Base-by-base conservation (phyloP, 2,329 filamentous ascomycete genomes). In the Fusarium sp. region DNA sequence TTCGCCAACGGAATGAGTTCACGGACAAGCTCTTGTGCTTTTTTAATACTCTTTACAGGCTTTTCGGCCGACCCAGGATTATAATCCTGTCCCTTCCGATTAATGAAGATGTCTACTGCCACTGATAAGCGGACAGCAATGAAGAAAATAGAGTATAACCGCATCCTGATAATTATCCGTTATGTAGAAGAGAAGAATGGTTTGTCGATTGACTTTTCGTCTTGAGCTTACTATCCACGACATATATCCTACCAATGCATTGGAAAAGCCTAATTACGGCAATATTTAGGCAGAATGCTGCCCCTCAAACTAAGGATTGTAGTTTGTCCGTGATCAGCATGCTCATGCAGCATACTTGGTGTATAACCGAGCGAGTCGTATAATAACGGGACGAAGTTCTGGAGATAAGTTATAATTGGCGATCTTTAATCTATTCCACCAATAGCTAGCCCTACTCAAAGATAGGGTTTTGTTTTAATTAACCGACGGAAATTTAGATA, bases 21-120 rank as follows among this genome's bases (percentile, higher is more conserved):
- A 13, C 39, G 62, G 4, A 35, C 57, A 63, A 65, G 57, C 33
- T 63, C 44, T 28, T 52, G 56, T 63, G 45, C 62, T 28, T 39
- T 65, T 39, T 18, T 1, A 0, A 65, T 17, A 7, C 38, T 28
- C 35, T 45, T 38, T 0, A 65, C 22, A 6, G 62, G 62, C 26
- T 65, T 18, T 1, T 17, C 17, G 8, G 33, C 26, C 17, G 44
- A 28, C 18, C 62, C 62, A 22, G 38, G 22, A 26, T 63, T 52
- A 11, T 15, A 7, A 24, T 65, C 62, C 8, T 13, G 26, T 14
- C 45, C 62, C 1, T 45, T 20, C 35, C 7, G 26, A 39, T 45
- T 15, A 39, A 65, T 4, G 9, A 52, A 65, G 38, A 65, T 7
- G 28, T 52, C 3, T 33, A 8, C 26, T 20, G 31, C 55, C 14